Evolutionary conservation across 2,329 filamentous ascomycete species (phyloP), one percentile per base, ranked within the genome.

Genomic region (Colletotrichum eremochloae): DNA sequence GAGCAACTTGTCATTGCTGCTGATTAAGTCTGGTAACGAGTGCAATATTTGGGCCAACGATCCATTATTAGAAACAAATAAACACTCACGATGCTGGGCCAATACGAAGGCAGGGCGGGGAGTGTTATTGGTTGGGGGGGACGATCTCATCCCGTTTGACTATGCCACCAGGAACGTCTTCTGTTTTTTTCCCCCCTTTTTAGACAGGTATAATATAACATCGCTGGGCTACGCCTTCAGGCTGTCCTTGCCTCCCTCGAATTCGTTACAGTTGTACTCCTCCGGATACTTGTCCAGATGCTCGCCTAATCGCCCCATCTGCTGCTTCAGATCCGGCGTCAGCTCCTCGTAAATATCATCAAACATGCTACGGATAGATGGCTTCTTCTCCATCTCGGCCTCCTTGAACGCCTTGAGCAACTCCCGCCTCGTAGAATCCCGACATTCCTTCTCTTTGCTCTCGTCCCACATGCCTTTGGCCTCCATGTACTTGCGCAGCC

Each of bases 401-500:
- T 93, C 91, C 15, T 91, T 90, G 82, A 99, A 98, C 0, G 94
- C 95, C 77, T 90, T 91, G 63, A 99, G 81, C 0, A 98, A 89
- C 38, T 95, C 92, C 78, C 93, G 94, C 36, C 93, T 86, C 38
- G 92, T 85, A 20, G 84, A 82, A 50, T 89, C 89, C 29, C 95
- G 84, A 4, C 92, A 86, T 70, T 92, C 89, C 77, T 91, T 94
- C 82, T 99, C 96, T 76, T 92, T 89, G 52, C 89, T 87, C 75
- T 98, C 95, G 77, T 95, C 90, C 96, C 96, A 99, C 53, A 95
- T 86, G 0, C 91, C 91, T 76, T 91, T 90, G 11, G 89, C 88
- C 82, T 99, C 96, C 84, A 99, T 91, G 89, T 94, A 99, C 84
- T 97, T 97, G 31, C 95, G 88, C 68, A 97, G 80, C 15, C 95